These are phyloP conservation scores for Triticum monococcum DNA, from an alignment of 176 grass and related monocot genomes.

Conservation along the genomic window DNA sequence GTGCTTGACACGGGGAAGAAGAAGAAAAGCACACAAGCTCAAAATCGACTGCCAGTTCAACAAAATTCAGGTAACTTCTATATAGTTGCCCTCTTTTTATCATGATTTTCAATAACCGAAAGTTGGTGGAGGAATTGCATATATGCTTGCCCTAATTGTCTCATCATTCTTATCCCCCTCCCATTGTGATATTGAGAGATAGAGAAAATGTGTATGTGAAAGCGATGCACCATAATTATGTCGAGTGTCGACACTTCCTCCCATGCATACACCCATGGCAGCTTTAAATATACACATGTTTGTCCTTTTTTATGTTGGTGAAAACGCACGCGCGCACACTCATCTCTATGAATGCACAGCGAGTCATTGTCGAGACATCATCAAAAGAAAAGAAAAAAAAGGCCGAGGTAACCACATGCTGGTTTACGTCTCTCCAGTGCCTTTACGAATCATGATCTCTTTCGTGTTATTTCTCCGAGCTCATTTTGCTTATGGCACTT, in stretches of 20 bases:
- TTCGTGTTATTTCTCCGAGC: not conserved
- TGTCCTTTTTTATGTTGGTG: not conserved
- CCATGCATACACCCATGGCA: not conserved
- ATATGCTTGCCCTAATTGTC: not conserved
- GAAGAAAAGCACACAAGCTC: not conserved
- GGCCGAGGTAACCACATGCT: not conserved
- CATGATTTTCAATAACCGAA: rapidly evolving
- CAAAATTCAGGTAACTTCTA: not conserved
- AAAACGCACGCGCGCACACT: too few relatives aligned
- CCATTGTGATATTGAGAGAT: not conserved
- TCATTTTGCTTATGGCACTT: not conserved
- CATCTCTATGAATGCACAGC: not conserved
- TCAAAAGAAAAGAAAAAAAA: not conserved
- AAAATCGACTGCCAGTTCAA: not conserved
- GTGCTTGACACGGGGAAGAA: not conserved
- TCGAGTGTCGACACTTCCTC: not conserved
- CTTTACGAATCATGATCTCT: not conserved
- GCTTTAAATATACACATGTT: not conserved
- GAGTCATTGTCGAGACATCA: not conserved
- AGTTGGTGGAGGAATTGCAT: not conserved
- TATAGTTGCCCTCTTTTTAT: not conserved
- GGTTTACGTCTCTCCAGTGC: not conserved
- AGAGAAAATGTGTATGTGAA: not conserved
- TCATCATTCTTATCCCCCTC: not conserved
- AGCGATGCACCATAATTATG: not conserved